Evolutionary conservation across 495 filamentous ascomycete species (phyloP).

Genomic region (Cenococcum geophilum): DNA sequence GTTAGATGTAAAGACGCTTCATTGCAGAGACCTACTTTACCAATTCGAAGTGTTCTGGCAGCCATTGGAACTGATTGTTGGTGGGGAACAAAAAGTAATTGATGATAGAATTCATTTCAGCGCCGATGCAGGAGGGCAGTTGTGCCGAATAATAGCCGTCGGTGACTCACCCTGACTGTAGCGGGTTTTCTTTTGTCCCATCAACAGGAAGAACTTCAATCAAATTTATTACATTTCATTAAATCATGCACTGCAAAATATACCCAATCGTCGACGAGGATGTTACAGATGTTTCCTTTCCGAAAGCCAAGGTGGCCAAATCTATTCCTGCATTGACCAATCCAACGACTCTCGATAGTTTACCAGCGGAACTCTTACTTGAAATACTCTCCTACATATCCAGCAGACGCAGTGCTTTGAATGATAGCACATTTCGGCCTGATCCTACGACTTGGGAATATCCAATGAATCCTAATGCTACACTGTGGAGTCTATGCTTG

Average conservation of each 20-base stretch:
- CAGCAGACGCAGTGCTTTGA: neutral
- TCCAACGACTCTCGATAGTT: neutral
- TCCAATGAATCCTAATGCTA: neutral
- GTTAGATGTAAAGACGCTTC: neutral
- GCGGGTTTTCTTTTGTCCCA: neutral
- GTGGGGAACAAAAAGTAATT: neutral
- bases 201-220: neutral
- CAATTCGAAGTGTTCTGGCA: slow-evolving; percentile 53
- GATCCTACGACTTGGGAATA: neutral
- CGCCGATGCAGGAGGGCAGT: neutral
- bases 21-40: slow-evolving; percentile 32
- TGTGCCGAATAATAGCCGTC: neutral
- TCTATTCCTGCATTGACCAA: neutral
- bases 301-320: neutral
- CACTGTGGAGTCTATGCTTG: neutral
- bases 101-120: slow-evolving; percentile 3
- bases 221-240: neutral
- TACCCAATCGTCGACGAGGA: too few relatives aligned
- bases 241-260: too few relatives aligned
- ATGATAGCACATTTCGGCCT: neutral
- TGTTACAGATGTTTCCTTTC: too few relatives aligned
- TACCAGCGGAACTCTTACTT: neutral
- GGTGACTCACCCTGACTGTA: neutral
- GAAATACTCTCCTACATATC: neutral
- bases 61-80: slow-evolving; percentile 34